Percentiles rank a stretch among this genome's conserved stretches.
These are phyloP conservation scores for Megacollybia marginata DNA, from an alignment of 768 basidiomycete species.

Conservation along the genomic window DNA sequence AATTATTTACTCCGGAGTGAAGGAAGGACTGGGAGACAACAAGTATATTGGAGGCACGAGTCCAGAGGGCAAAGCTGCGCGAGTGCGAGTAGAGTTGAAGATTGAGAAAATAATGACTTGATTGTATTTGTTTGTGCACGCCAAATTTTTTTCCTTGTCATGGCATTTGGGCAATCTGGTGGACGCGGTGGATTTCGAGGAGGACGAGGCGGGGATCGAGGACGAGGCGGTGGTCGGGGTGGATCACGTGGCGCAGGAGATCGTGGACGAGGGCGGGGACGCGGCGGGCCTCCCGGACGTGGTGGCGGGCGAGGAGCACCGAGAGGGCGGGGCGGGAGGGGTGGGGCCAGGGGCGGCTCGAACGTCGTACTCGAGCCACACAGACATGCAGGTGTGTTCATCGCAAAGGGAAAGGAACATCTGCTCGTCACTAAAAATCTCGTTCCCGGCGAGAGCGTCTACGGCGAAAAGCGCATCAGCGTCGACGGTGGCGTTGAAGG, in stretches of 20 bases:
- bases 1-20: slow-evolving; percentile 58
- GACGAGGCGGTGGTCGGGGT: slow-evolving; percentile 28
- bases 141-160: not conserved
- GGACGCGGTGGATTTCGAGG: slow-evolving; percentile 69
- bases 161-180: slow-evolving; percentile 35
- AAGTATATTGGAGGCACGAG: slow-evolving; percentile 50
- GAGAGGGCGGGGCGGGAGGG: slow-evolving; percentile 50
- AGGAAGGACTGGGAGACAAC: slow-evolving; percentile 38
- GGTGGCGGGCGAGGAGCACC: slow-evolving; percentile 39
- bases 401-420: slow-evolving; percentile 96
- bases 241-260: slow-evolving; percentile 30
- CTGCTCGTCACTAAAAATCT: slow-evolving; percentile 97
- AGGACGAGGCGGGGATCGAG: slow-evolving; percentile 33
- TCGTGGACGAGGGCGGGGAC: slow-evolving; percentile 29
- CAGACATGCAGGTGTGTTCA: slow-evolving; percentile 89
- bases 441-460: slow-evolving; percentile 95
- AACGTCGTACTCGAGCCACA: slow-evolving; percentile 94
- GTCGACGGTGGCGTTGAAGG: slow-evolving; percentile 70
- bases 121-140: not conserved
- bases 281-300: slow-evolving; percentile 32
- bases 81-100: slow-evolving; percentile 55
- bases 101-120: slow-evolving; percentile 52
- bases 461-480: slow-evolving; percentile 96
- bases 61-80: slow-evolving; percentile 58
- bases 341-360: slow-evolving; percentile 74